A percentile compares a stretch with the other conserved stretches of the same genome.
These are phyloP conservation scores for Carex parvula DNA, from an alignment of 176 grass and related monocot species.

Conservation along the genomic window DNA sequence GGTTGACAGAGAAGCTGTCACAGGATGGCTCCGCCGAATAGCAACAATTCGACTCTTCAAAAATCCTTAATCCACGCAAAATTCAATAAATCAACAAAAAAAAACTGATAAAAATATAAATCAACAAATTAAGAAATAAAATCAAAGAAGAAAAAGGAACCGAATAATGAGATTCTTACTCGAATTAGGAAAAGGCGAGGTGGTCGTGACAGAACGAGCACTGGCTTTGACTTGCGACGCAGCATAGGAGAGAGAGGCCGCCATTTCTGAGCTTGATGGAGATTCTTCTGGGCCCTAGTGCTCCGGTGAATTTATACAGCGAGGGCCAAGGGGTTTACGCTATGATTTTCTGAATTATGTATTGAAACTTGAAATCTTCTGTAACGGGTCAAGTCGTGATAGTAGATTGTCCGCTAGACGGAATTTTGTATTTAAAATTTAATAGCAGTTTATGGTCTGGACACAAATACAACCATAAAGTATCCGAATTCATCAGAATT, in stretches of 20 bases:
- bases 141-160: not conserved
- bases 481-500: too few species aligned
- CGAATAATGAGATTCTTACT: not conserved
- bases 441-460: not conserved
- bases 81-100: too few species aligned
- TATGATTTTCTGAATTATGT: not conserved
- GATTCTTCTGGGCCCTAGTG: not conserved
- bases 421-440: not conserved
- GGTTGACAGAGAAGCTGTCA: constrained; percentile 2
- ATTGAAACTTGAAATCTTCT: not conserved
- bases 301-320: not conserved
- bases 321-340: too few species aligned
- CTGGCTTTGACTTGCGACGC: not conserved
- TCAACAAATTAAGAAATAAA: not conserved
- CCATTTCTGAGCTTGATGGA: constrained; percentile 1
- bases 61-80: not conserved
- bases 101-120: too few species aligned
- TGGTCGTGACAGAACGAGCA: not conserved
- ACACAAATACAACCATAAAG: not conserved
- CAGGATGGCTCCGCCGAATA: not conserved
- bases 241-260: constrained; percentile 1
- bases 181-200: not conserved
- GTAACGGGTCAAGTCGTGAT: not conserved
- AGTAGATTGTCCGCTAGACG: not conserved
- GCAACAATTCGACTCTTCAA: not conserved